These are phyloP conservation scores for Sherardia arvensis DNA, from an alignment of 257 asterid genomes.

Conservation along the genomic window DNA sequence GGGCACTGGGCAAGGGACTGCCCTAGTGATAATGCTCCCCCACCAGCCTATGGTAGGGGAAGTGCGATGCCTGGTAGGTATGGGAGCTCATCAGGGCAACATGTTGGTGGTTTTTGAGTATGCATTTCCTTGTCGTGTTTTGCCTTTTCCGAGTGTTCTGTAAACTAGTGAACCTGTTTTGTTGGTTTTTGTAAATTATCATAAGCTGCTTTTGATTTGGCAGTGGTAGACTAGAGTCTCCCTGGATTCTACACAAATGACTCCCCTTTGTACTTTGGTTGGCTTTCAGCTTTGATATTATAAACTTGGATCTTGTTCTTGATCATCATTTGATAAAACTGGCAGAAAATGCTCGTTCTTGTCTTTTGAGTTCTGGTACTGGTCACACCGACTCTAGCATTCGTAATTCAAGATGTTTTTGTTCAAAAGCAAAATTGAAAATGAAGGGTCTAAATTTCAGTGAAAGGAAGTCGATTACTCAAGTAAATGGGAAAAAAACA, in stretches of 20 bases:
- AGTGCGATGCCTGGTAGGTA: conserved; percentile 47
- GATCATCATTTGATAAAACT: not conserved
- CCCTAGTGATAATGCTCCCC: conserved; percentile 45
- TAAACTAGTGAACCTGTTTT: conserved; percentile 3
- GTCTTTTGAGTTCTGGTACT: too few relatives aligned
- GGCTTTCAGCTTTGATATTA: not conserved
- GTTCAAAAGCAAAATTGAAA: too few relatives aligned
- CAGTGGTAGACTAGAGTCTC: not conserved
- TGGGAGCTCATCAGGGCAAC: conserved; percentile 50
- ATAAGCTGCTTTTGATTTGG: not conserved
- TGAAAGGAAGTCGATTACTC: too few relatives aligned
- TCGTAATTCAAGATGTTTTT: too few relatives aligned
- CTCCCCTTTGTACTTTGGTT: not conserved
- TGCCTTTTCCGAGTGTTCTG: not conserved
- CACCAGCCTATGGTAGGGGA: conserved; percentile 45
- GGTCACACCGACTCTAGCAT: too few relatives aligned
- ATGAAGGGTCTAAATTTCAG: too few relatives aligned
- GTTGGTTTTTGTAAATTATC: not conserved
- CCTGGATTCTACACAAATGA: not conserved
- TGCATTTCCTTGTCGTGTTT: conserved; percentile 12
- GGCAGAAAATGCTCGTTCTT: not conserved
- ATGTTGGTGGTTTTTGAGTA: conserved; percentile 63
- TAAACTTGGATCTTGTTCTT: not conserved
- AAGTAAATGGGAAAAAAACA: too few relatives aligned
- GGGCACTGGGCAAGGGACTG: conserved; percentile 95